Evolutionary conservation across 2,329 filamentous ascomycete species (phyloP).

Genomic region (Colletotrichum brevisporum): DNA sequence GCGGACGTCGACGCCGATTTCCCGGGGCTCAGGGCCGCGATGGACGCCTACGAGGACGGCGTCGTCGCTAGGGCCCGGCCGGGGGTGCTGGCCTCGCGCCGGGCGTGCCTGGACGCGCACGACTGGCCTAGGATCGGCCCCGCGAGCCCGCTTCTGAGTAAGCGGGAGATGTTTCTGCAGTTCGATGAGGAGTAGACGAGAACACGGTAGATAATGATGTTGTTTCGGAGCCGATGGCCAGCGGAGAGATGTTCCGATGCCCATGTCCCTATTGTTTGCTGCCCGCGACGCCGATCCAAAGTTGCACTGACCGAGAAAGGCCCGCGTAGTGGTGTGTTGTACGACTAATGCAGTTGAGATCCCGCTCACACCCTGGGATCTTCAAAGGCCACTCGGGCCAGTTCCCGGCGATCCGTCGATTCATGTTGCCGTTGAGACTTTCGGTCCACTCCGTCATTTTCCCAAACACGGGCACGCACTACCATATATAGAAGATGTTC

Average conservation of each 20-base stretch:
- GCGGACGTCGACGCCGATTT: background rate
- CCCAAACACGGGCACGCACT: background rate
- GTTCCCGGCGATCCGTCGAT: background rate
- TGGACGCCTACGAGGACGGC: constrained; percentile 60
- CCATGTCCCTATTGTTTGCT: background rate
- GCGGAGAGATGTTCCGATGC: too few relatives aligned
- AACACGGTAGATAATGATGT: background rate
- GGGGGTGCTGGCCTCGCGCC: constrained; percentile 64
- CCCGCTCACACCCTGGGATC: background rate
- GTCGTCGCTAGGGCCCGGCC: constrained; percentile 59
- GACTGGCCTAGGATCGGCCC: constrained; percentile 59
- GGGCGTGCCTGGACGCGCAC: constrained; percentile 69
- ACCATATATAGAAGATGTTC: background rate
- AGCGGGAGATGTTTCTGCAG: constrained; percentile 52
- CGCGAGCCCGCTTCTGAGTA: constrained; percentile 55
- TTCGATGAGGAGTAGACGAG: constrained; percentile 47
- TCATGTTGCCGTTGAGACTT: background rate
- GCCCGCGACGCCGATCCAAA: constrained; percentile 7
- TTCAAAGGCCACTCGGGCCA: background rate
- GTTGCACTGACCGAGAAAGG: background rate
- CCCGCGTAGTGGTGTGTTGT: background rate
- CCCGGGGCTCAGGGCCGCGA: constrained; percentile 44
- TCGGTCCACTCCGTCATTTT: background rate
- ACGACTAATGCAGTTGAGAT: background rate
- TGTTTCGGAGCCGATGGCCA: background rate